These are phyloP conservation scores for Andrographis paniculata DNA, from an alignment of 305 asterid species.

Conservation along the genomic window DNA sequence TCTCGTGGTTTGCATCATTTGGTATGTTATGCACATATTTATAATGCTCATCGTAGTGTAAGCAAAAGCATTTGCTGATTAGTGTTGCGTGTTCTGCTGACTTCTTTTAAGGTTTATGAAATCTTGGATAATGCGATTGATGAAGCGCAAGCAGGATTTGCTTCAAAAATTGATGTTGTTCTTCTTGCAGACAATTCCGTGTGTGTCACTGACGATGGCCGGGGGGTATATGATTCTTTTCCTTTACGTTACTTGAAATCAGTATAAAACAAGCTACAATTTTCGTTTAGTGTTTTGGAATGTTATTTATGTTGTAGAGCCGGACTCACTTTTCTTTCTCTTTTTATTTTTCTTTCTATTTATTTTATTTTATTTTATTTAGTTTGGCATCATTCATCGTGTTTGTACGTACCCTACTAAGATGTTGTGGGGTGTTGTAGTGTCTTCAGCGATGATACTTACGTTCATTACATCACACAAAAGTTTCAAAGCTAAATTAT, in stretches of 20 bases:
- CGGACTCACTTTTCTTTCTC: not conserved
- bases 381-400: not conserved
- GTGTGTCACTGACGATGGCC: conserved; percentile 85
- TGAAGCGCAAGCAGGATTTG: conserved; percentile 95
- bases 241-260: conserved; percentile 7
- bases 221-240: conserved; percentile 72
- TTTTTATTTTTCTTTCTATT: not conserved
- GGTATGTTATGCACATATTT: conserved; percentile 32
- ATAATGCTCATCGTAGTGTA: conserved; percentile 8
- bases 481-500: no score
- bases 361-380: no score
- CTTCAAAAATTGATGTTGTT: conserved; percentile 72
- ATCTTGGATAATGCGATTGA: conserved; percentile 95
- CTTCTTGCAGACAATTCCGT: conserved; percentile 75
- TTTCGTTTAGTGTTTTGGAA: not conserved
- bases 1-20: conserved; percentile 88
- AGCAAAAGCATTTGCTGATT: conserved; percentile 7
- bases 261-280: not conserved
- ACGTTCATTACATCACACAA: not conserved
- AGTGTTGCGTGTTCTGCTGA: conserved; percentile 18
- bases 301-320: conserved; percentile 1
- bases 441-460: not conserved
- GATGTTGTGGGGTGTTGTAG: not conserved
- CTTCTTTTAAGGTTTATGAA: conserved; percentile 61
- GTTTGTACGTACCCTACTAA: conserved; percentile 1